Evolutionary conservation across 345 rosid genomes (phyloP), one percentile per base, ranked within the genome.

Genomic region (Eutrema japonicum): DNA sequence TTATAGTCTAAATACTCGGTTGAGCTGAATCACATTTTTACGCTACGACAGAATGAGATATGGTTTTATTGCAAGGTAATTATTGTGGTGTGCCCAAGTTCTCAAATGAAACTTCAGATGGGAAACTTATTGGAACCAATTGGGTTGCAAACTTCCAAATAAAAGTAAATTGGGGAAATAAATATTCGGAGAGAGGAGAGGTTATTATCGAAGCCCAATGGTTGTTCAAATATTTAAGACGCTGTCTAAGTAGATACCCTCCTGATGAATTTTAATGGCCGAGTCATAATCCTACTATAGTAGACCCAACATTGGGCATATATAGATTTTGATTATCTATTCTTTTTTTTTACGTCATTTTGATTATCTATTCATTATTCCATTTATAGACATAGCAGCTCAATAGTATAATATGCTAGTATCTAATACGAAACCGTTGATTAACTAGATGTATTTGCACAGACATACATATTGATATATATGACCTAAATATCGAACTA

Each of bases 201-300:
- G 56, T 50, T 49, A 32, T 32, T 18, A 30, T 66, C 45, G 47
- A 60, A 30, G 29, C 59, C 37, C 58, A 73, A 30, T 6, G 46
- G 67, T 74, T 57, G 78, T 74, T 66, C 78, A 58, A 55, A 12
- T 66, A 66, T 66, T 74, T 48, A 74, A 66, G 72, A 66, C 8
- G 67, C 53, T 74, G 61, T 30, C 52, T 58, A 58, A 66, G 72
- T 66, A 41, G 78, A 74, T 58, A 58, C 66, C 58, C 47, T 13
- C 32, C 30, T 30, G 52, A 66, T 57, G 77, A 12, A 66, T 16
- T 38, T 48, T 49, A 58, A 60, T 60, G 43, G 54, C 18, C n/a
- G 37, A 18, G 67, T 66, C 72, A 66, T n/a, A 66, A 57, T 66
- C 61, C 49, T 13, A 26, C 50, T 48, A 38, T 57, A 48, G 60